Base-by-base conservation (phyloP, 1,139 yeast genomes). In the Taphrina deformans region DNA sequence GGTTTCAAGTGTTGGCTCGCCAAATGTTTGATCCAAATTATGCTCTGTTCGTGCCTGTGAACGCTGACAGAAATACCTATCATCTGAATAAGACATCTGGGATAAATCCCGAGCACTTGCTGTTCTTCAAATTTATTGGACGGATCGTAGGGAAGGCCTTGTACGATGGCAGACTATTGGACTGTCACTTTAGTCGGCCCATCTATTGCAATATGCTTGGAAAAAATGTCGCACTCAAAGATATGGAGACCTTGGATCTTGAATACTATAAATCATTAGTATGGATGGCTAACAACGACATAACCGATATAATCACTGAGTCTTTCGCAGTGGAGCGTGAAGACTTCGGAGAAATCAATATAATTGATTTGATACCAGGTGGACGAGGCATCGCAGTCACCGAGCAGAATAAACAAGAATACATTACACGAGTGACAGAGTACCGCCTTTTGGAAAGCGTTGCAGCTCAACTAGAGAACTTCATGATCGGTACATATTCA, bases 1-100 rank as follows among this genome's bases (percentile, higher is more conserved):
- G 99, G 99, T 92, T 87, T 73, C 98, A 91, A 74, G 96, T 92
- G 9, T 78, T 95, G 66, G 87, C 97, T 0, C 81, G 97, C 68
- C 98, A 93, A 75, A 92, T 95, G 89, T 91, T 93, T 77, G 92
- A 93, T 73, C 96, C 99, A 0, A 97, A 91, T 72, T 92, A 92
- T 78, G 98, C 97, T 0, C 78, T 95, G 67, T 95, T 93, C 74
- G 82, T 89, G 0, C 97, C 99, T 0, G 96, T 91, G 62, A 90
- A 96, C 0, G 84, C 96, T 1, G 99, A 93, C 73, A 87, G 87
- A 68, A 90, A 96, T 0, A 91, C 98, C 0, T 93, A 91, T 81
- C 98, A 93, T 75, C 98, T 99, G 3, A 93, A 93, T 75, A 79
- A 97, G 69, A 88, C 96, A 0, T 91, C 97, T 0, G 89, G 90